Evolutionary conservation across 352 stramenopile species (phyloP), one percentile per base, ranked within the genome.

Genomic region (Globisporangium polare): DNA sequence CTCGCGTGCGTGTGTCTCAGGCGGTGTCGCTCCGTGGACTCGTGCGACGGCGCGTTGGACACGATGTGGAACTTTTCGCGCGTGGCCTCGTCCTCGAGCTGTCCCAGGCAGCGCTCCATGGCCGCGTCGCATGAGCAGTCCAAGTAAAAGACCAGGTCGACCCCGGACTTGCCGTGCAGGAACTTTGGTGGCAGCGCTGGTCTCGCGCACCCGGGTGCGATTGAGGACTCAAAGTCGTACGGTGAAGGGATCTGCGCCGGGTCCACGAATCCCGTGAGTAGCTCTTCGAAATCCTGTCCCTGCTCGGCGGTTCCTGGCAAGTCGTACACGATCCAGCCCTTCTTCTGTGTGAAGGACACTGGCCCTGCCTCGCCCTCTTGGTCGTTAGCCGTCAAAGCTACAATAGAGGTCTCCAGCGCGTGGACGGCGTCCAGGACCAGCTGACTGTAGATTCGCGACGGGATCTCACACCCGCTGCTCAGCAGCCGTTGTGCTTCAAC

Each of bases 101-200:
- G 68, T 6, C 83, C 81, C 24, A 92, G 65, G 51, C 83, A 90
- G 13, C 83, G 75, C 41, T 91, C 74, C 3, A 90, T 58, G 15
- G 77, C 60, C 4, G 62, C 63, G 2, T 60, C 63, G 20, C 63
- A 65, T 20, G 68, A 56, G 55, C 75, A 81, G 18, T 80, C 59
- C 17, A 92, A 68, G 53, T 86, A 74, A 39, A 94, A 91, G 27
- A 87, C 86, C 10, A 92, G 53, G 59, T 92, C 83, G 6, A 92
- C 52, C 1, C 86, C 83, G 7, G 86, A 90, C 56, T 86, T 90
- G 37, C 75, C 80, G 29, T 84, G 63, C 4, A 91, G 65, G 64
- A 84, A 87, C 8, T 55, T 75, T 31, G 66, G 50, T 4, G 82
- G 74, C 1, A 88, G 53, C 1, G 12, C 39, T 6, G 78, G 71